phyloP scores from a whole-genome alignment of 31 red algal genomes.

The Odonthalia washingtoniensis region DNA sequence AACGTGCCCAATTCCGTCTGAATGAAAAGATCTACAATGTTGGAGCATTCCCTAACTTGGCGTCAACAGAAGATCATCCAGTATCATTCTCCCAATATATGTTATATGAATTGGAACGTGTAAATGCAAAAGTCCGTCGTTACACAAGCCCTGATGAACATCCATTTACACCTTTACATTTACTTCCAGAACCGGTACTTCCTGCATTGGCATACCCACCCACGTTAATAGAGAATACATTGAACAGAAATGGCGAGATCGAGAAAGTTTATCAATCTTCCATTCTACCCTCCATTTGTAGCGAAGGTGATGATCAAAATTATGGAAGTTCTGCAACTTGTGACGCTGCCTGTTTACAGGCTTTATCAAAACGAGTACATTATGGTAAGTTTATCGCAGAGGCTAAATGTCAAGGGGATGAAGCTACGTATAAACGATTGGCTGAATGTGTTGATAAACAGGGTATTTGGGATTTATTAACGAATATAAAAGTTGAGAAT shows the following conservation, averaged over 20 bases:
- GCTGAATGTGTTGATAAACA: conserved; percentile 57
- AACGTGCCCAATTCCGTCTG: conserved; percentile 88
- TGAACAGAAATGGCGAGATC: conserved; percentile 85
- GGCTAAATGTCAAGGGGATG: conserved; percentile 86
- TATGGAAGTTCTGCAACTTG: conserved; percentile 86
- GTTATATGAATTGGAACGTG: conserved; percentile 85
- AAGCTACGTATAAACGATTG: conserved; percentile 65
- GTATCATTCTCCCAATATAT: conserved; percentile 84
- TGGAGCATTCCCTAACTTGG: conserved; percentile 36
- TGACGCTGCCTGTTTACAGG: conserved; percentile 94
- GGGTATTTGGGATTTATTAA: conserved; percentile 77
- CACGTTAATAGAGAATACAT: conserved; percentile 68
- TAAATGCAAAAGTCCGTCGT: conserved; percentile 82
- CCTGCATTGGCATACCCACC: conserved; percentile 70
- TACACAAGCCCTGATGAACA: conserved; percentile 97
- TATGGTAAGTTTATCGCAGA: conserved; percentile 99
- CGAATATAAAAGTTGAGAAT: conserved; percentile 82
- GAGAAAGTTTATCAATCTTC: conserved; percentile 60
- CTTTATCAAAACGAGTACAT: conserved; percentile 95
- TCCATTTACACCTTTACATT: conserved; percentile 75
- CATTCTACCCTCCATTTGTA: conserved; percentile 80
- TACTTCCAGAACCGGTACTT: conserved; percentile 76
- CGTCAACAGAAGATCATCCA: neutral
- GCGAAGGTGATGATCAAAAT: conserved; percentile 91
- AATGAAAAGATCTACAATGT: conserved; percentile 82